A percentile compares a stretch with the other conserved stretches of the same genome.
phyloP scores from a whole-genome alignment of 306 rosid genomes.

The Senna tora region DNA sequence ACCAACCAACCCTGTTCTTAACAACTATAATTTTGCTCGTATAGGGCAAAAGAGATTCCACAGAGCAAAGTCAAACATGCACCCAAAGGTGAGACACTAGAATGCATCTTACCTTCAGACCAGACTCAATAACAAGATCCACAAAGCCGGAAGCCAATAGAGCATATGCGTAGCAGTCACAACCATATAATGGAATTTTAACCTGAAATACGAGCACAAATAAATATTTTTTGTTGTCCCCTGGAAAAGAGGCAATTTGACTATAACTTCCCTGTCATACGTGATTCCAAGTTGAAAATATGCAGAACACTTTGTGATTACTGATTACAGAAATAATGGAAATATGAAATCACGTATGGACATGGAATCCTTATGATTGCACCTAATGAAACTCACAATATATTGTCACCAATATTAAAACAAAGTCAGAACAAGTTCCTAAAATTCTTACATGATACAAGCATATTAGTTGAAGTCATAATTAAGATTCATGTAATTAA shows the following conservation, averaged over 20 bases:
- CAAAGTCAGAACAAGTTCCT: not conserved
- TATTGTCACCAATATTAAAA: not conserved
- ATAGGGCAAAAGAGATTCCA: not conserved
- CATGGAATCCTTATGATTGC: not conserved
- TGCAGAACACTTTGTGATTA: not conserved
- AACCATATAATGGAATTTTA: conserved; percentile 86
- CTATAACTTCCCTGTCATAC: not conserved
- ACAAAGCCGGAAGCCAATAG: conserved; percentile 92
- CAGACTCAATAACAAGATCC: conserved; percentile 93
- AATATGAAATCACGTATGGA: not conserved
- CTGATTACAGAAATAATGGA: not conserved
- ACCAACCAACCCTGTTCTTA: conserved; percentile 19
- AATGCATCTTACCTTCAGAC: conserved; percentile 70
- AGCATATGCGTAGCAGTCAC: conserved; percentile 99
- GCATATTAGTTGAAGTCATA: not conserved
- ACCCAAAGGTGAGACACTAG: conserved; percentile 9
- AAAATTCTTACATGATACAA: not conserved
- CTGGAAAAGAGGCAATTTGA: conserved; percentile 7
- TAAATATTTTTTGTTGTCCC: not conserved
- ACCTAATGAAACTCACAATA: not conserved
- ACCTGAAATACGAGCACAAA: conserved; percentile 54
- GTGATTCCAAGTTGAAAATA: not conserved
- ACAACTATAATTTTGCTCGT: conserved; percentile 16
- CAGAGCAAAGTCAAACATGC: conserved; percentile 28
- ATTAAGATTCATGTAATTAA: not conserved